phyloP scores from a whole-genome alignment of 164 flowering plant species.

The Berberis vulgaris region DNA sequence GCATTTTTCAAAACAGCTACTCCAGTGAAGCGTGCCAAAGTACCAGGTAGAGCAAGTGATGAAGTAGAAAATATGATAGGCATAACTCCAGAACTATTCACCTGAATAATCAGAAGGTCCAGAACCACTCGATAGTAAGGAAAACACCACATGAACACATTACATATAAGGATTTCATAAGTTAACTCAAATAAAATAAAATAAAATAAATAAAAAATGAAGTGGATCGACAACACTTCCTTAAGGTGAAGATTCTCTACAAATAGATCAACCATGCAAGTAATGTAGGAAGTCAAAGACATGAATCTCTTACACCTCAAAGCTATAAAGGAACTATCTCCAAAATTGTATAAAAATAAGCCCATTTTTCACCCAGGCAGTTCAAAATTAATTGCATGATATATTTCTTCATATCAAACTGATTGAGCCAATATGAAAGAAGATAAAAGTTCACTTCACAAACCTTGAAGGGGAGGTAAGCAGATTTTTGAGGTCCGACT shows the following conservation, averaged over 20 bases:
- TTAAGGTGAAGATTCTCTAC: too few relatives aligned
- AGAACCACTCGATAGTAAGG: neutral
- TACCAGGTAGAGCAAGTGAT: constrained; percentile 92
- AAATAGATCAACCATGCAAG: too few relatives aligned
- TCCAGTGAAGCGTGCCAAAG: constrained; percentile 96
- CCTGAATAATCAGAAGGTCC: constrained; percentile 36
- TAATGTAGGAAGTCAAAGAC: too few relatives aligned
- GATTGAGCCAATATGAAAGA: neutral
- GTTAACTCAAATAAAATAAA: neutral
- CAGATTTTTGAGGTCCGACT: constrained; percentile 88
- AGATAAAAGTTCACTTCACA: constrained; percentile 4
- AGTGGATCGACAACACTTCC: too few relatives aligned
- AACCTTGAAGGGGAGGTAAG: constrained; percentile 97
- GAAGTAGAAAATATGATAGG: constrained; percentile 99
- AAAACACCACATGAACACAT: neutral
- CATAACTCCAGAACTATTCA: constrained; percentile 99
- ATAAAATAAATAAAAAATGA: too few relatives aligned
- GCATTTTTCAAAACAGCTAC: constrained; percentile 67
- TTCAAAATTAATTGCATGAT: too few relatives aligned
- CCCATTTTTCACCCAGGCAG: too few relatives aligned
- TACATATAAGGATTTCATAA: neutral
- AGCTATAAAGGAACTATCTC: too few relatives aligned
- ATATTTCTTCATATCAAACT: too few relatives aligned
- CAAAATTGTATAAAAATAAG: too few relatives aligned
- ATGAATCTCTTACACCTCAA: too few relatives aligned